Conservation (phyloP, 1,284 basidiomycete species). For the Sanguinoderma infundibulare region DNA sequence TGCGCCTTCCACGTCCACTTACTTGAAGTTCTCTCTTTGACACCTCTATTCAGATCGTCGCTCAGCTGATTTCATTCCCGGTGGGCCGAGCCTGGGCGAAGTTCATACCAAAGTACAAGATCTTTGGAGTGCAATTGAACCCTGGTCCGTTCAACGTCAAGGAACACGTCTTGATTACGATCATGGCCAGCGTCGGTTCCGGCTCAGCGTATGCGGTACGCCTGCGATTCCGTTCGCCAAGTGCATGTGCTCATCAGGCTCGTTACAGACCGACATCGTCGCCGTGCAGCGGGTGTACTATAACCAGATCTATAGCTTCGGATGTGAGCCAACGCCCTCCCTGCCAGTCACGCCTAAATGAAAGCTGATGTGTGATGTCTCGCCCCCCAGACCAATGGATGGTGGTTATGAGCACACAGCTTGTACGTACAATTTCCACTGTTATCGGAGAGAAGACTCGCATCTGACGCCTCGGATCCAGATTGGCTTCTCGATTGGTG, state of each 20-base stretch:
- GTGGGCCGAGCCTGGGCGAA: constrained; percentile 64
- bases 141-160: constrained; percentile 78
- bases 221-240: neutral
- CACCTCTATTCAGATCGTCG: constrained; percentile 47
- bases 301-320: constrained; percentile 46
- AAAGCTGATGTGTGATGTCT: neutral
- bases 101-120: constrained; percentile 55
- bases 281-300: constrained; percentile 68
- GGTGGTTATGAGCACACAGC: constrained; percentile 51
- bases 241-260: neutral
- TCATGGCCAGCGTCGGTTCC: constrained; percentile 79
- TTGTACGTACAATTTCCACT: constrained; percentile 33
- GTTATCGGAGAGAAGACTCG: neutral
- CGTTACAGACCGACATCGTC: constrained; percentile 56
- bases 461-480: constrained; percentile 11
- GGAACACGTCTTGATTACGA: constrained; percentile 69
- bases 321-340: constrained; percentile 45
- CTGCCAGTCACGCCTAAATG: neutral
- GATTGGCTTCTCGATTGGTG: constrained; percentile 72
- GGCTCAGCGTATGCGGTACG: constrained; percentile 61
- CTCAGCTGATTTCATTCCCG: constrained; percentile 68
- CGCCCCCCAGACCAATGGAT: constrained; percentile 68
- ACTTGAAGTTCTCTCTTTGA: constrained; percentile 8
- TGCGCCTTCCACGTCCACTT: constrained; percentile 20
- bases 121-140: constrained; percentile 50